Evolutionary conservation across 306 rosid species (phyloP).

Genomic region (Vicia faba): DNA sequence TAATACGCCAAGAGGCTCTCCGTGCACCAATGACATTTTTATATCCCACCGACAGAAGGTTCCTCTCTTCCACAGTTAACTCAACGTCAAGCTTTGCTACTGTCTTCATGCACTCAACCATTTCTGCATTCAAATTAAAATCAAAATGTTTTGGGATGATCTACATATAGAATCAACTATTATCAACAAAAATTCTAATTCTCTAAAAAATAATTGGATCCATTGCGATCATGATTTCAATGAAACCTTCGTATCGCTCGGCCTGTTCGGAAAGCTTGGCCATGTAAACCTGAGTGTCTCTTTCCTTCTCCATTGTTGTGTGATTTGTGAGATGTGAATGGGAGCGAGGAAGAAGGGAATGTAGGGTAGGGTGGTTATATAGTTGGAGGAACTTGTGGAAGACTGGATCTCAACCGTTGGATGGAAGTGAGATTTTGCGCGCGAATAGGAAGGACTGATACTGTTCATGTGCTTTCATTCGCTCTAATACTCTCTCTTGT

Average conservation of each 20-base stretch:
- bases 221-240: background rate
- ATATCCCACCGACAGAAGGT: constrained; percentile 95
- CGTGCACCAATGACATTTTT: constrained; percentile 93
- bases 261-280: constrained; percentile 95
- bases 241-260: constrained; percentile 80
- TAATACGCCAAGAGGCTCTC: constrained; percentile 94
- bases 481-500: no score
- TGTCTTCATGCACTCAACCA: constrained; percentile 88
- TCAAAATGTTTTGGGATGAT: background rate
- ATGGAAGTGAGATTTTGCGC: constrained; percentile 49
- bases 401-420: constrained; percentile 69
- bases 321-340: constrained; percentile 9
- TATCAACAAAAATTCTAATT: background rate
- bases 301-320: constrained; percentile 68
- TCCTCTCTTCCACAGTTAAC: constrained; percentile 93
- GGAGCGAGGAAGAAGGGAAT: constrained; percentile 47
- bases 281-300: constrained; percentile 89
- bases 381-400: constrained; percentile 46
- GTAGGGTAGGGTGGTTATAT: constrained; percentile 38
- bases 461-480: background rate
- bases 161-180: background rate
- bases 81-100: constrained; percentile 88
- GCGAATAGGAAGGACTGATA: constrained; percentile 44
- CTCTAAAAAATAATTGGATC: background rate
- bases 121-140: constrained; percentile 53